Percentiles rank a stretch among this genome's conserved stretches.
Conservation (phyloP, 2,329 filamentous ascomycete genomes). For the Phaeosphaeria sp. region DNA sequence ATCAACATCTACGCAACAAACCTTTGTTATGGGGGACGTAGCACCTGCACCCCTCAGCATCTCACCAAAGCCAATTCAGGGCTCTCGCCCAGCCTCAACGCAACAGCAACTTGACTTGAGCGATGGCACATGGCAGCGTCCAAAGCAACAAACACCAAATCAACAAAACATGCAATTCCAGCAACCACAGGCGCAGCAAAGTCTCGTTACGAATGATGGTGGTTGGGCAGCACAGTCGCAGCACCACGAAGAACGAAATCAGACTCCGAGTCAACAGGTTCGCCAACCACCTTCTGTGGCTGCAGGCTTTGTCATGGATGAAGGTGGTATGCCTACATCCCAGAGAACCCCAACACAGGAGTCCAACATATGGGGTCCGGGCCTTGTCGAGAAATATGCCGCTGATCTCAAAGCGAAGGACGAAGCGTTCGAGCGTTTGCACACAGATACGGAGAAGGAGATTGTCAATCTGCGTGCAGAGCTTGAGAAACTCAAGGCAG, state of each 20-base stretch:
- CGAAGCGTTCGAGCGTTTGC: slow-evolving; percentile 32
- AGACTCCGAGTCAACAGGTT: slow-evolving; percentile 16
- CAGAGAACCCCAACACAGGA: slow-evolving; percentile 22
- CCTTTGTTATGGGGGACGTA: slow-evolving; percentile 29
- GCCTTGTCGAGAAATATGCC: slow-evolving; percentile 16
- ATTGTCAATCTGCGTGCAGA: slow-evolving; percentile 15
- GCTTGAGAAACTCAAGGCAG: slow-evolving; percentile 24
- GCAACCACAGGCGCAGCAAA: slow-evolving; percentile 19
- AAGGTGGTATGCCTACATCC: slow-evolving; percentile 15
- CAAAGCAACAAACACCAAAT: slow-evolving; percentile 21
- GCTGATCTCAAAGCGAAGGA: slow-evolving; percentile 40
- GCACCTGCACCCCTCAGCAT: slow-evolving; percentile 21
- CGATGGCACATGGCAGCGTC: slow-evolving; percentile 26
- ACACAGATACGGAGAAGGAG: slow-evolving; percentile 26
- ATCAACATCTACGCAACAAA: slow-evolving; percentile 23
- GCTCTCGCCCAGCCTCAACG: slow-evolving; percentile 14
- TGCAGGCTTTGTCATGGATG: slow-evolving; percentile 16
- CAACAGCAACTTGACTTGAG: slow-evolving; percentile 32
- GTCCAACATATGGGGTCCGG: slow-evolving; percentile 2
- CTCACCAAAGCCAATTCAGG: slow-evolving; percentile 24
- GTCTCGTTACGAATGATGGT: slow-evolving; percentile 21
- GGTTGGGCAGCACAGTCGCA: slow-evolving; percentile 16
- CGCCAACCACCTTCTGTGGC: slow-evolving; percentile 15
- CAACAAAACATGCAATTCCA: slow-evolving; percentile 23
- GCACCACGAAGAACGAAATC: slow-evolving; percentile 9